These are phyloP conservation scores for Chlorella sp. DNA, from an alignment of 139 green algal species.

Conservation along the genomic window DNA sequence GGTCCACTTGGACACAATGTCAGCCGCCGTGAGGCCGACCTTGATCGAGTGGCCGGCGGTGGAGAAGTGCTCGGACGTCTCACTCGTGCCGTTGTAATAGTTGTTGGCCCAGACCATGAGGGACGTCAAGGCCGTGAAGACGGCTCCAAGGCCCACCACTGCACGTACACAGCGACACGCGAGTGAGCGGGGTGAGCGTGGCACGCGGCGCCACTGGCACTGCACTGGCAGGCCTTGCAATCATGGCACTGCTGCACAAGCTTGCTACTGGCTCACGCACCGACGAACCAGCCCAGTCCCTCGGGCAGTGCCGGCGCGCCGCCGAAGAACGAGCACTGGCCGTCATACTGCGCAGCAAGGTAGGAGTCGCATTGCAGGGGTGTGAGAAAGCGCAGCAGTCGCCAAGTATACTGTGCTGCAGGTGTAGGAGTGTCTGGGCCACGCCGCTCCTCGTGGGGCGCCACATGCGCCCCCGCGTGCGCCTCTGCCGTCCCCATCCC, in stretches of 20 bases:
- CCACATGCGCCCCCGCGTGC: no score
- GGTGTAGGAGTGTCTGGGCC: no score
- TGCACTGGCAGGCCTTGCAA: not conserved
- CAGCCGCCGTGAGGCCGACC: slow-evolving; percentile 58
- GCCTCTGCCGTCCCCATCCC: no score
- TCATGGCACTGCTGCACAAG: not conserved
- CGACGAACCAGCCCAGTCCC: slow-evolving; percentile 28
- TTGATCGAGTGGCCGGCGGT: slow-evolving; percentile 62
- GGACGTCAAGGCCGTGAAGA: slow-evolving; percentile 17
- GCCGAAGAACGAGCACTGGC: not conserved
- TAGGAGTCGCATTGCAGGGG: no score
- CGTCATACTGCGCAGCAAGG: slow-evolving; percentile 13
- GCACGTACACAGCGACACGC: not conserved
- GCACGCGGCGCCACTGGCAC: not conserved
- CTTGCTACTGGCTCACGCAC: not conserved
- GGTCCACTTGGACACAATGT: slow-evolving; percentile 59
- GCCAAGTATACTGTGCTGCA: no score
- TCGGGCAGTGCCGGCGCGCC: slow-evolving; percentile 14
- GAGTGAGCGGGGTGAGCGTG: not conserved
- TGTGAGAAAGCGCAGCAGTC: not conserved
- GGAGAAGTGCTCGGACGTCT: slow-evolving; percentile 24
- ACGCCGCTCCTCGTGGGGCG: no score
- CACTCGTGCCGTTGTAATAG: not conserved
- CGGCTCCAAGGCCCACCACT: slow-evolving; percentile 16
- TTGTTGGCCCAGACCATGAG: slow-evolving; percentile 25